These are phyloP conservation scores for Beauveria sp. DNA, from an alignment of 2,329 filamentous ascomycete genomes.

Conservation along the genomic window DNA sequence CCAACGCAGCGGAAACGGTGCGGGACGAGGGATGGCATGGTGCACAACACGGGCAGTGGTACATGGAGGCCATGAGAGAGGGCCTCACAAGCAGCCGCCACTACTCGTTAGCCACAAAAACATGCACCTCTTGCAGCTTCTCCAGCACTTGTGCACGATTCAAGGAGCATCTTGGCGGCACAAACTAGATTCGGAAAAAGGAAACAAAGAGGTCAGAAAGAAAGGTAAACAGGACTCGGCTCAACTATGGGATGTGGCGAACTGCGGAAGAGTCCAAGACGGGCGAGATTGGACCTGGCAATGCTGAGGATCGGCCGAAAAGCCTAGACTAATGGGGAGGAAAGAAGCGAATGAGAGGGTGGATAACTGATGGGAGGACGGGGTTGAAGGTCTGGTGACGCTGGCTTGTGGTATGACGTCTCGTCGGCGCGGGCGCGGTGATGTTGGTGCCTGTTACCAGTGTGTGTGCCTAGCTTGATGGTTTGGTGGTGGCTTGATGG, in stretches of 20 bases:
- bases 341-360: neutral
- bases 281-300: neutral
- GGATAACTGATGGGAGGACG: neutral
- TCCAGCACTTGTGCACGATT: neutral
- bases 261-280: neutral
- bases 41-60: neutral
- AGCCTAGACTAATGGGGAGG: neutral
- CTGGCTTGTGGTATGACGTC: slow-evolving; percentile 10
- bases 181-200: neutral
- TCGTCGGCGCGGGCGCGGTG: neutral
- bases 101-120: neutral
- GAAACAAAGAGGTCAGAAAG: neutral
- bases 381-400: slow-evolving; percentile 8
- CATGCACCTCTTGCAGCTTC: neutral
- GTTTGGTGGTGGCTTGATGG: neutral
- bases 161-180: neutral
- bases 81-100: neutral
- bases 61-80: neutral
- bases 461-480: neutral
- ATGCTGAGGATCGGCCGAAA: neutral
- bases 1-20: neutral
- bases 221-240: neutral
- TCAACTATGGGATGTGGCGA: neutral
- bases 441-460: neutral
- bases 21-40: slow-evolving; percentile 3